Base-by-base conservation (phyloP, 2,329 filamentous ascomycete genomes). In the Nigrospora osmanthi region DNA sequence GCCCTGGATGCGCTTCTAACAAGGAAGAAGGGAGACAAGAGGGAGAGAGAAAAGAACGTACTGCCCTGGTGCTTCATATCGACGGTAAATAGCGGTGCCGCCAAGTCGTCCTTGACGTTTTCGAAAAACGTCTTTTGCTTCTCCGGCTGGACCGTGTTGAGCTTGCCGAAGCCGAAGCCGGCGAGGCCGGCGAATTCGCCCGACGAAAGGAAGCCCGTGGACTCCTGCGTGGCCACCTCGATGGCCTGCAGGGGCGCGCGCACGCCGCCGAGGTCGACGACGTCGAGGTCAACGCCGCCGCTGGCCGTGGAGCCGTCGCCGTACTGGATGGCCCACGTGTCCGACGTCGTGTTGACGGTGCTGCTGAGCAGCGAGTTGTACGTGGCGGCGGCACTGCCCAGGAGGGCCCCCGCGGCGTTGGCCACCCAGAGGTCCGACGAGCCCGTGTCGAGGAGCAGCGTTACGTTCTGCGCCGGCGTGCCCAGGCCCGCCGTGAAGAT, bases 71-170 rank as follows among this genome's bases (percentile, higher is more conserved):
- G 53, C 51, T 54, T 64, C 30, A 67, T 49, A 44, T 67, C 61
- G 38, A 73, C 77, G 11, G 79, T 77, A 60, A 83, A 83, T 35
- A 84, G 59, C 11, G 73, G 74, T 31, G 49, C 42, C n/a, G 56
- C 58, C 2, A 66, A 52, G 40, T 57, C 36, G 19, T 36, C 32
- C 33, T 54, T 42, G 35, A 62, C 58, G 33, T 67, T 69, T 40
- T 68, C 65, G 28, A 69, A 65, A 40, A 71, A 73, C 0, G 69
- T 73, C 42, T 63, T 66, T 43, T 72, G 68, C 41, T 59, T 48
- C 1, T 47, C 53, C 1, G 70, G 70, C 33, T 46, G 40, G 13
- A 71, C 66, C 1, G 67, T 70, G 54, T 72, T 73, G 46, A 72
- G 58, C 11, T 43, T 52, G 42, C 64, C 64, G 44, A 72, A 73